Evolutionary conservation across 257 asterid species (phyloP).

Genomic region (Ajuga chamaepitys): DNA sequence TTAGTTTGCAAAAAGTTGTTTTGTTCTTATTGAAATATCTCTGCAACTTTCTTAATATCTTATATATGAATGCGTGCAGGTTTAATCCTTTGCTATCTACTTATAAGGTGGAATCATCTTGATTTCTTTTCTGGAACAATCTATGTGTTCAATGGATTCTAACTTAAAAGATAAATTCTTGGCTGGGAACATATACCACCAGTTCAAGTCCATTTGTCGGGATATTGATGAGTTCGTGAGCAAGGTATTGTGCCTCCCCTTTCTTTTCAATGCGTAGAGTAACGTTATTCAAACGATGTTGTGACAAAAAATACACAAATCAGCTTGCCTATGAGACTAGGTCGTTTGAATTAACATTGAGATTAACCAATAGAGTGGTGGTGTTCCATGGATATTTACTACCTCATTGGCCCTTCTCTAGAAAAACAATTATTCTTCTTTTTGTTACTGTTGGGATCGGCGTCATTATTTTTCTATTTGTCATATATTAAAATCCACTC

Average conservation of each 20-base stretch:
- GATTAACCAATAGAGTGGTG: neutral
- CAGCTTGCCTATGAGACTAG: neutral
- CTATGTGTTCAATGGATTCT: slow-evolving; percentile 28
- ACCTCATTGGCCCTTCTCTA: neutral
- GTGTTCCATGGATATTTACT: neutral
- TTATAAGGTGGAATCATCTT: slow-evolving; percentile 10
- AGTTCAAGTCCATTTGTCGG: slow-evolving; percentile 54
- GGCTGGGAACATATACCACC: slow-evolving; percentile 63
- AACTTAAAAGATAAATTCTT: slow-evolving; percentile 34
- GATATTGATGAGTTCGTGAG: slow-evolving; percentile 63
- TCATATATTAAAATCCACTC: neutral
- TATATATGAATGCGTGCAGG: slow-evolving; percentile 14
- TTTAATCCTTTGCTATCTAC: slow-evolving; percentile 5
- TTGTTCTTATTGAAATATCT: neutral
- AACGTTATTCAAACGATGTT: neutral
- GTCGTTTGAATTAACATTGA: neutral
- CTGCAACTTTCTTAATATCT: neutral
- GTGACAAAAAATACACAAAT: neutral
- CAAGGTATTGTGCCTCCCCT: slow-evolving; percentile 36
- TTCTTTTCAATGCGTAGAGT: neutral
- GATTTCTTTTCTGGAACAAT: neutral
- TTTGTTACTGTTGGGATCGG: neutral
- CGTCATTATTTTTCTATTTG: too few species aligned
- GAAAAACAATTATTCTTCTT: neutral
- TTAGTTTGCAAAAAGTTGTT: too few species aligned